Evolutionary conservation across 148 eudicot species (phyloP).

Genomic region (Camellia sinensis): DNA sequence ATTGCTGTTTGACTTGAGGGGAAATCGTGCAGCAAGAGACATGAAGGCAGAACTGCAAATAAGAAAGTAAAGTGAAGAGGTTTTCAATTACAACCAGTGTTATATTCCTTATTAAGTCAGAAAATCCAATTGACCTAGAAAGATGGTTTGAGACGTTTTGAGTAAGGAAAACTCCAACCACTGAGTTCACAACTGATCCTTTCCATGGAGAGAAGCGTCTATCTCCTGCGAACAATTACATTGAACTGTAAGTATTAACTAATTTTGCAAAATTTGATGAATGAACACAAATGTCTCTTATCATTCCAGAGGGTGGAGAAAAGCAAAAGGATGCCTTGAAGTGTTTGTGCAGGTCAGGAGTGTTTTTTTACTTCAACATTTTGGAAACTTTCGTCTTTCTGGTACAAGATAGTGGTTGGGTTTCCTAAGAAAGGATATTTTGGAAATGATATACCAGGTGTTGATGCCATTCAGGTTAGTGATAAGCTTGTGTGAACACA

Average conservation of each 20-base stretch:
- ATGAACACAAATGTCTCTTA: background rate
- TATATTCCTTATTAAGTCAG: constrained; percentile 2
- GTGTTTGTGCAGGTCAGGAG: background rate
- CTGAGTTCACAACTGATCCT: constrained; percentile 96
- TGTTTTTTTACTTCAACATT: background rate
- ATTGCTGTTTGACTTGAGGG: constrained; percentile 39
- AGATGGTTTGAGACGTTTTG: constrained; percentile 98
- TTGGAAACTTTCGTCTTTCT: background rate
- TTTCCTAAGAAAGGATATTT: background rate
- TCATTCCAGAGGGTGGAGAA: background rate
- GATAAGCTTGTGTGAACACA: background rate
- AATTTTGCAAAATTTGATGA: background rate
- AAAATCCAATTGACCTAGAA: constrained; percentile 60
- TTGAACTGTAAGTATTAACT: background rate
- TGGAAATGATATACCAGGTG: background rate
- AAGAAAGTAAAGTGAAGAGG: constrained; percentile 3
- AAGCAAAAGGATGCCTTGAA: constrained; percentile 4
- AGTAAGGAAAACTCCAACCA: constrained; percentile 92
- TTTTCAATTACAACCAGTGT: background rate
- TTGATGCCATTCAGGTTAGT: background rate
- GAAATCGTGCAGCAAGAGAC: constrained; percentile 79
- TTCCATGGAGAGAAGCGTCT: constrained; percentile 95
- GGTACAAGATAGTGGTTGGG: background rate
- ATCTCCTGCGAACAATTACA: constrained; percentile 57
- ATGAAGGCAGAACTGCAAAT: constrained; percentile 87